Evolutionary conservation across 106 monocot species (phyloP).

Genomic region (Allium fistulosum): DNA sequence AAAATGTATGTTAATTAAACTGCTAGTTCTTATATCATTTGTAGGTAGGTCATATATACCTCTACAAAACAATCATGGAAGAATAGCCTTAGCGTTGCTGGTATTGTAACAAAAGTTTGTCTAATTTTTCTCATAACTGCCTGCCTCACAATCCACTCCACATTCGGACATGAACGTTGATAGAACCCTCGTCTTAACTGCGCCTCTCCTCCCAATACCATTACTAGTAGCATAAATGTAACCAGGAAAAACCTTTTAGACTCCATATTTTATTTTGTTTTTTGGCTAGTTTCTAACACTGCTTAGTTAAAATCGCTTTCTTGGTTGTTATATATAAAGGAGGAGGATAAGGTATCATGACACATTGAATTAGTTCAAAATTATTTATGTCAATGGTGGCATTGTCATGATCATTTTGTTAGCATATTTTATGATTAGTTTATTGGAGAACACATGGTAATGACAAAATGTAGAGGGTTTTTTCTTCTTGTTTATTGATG

Average conservation of each 20-base stretch:
- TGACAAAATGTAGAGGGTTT: not conserved
- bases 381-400: constrained; percentile 3
- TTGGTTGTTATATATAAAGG: not conserved
- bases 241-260: constrained; percentile 2
- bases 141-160: constrained; percentile 41
- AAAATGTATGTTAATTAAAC: too few relatives aligned
- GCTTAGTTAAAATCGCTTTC: too few relatives aligned
- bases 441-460: not conserved
- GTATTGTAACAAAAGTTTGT: constrained; percentile 31
- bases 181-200: constrained; percentile 12
- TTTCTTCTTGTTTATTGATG: not conserved
- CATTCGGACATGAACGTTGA: constrained; percentile 11
- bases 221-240: not conserved
- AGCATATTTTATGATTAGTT: not conserved
- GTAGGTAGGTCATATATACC: constrained; percentile 15
- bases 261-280: constrained; percentile 7
- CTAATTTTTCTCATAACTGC: constrained; percentile 35
- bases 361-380: not conserved
- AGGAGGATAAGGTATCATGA: too few relatives aligned
- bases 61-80: constrained; percentile 85
- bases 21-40: too few relatives aligned
- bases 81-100: constrained; percentile 66
- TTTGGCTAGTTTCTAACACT: not conserved
- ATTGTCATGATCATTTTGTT: not conserved
- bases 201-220: constrained; percentile 11